Base-by-base conservation (phyloP, 495 filamentous ascomycete species). In the Bacidia gigantensis region DNA sequence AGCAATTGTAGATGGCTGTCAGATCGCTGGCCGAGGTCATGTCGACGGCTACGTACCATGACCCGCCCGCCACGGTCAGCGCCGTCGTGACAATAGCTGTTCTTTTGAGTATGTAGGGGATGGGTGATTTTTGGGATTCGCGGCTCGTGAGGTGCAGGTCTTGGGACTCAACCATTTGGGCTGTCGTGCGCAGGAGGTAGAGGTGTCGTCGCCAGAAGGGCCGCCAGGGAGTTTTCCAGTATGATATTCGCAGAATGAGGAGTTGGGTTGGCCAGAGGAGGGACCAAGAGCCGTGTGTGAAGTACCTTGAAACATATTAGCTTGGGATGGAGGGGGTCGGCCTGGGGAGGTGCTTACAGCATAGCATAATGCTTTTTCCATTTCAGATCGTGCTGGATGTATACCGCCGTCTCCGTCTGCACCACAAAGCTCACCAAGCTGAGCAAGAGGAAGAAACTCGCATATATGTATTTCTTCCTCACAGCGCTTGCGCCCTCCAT, bases 351-450 rank as follows among this genome's bases (percentile, higher is more conserved):
- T n/a, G 76, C 78, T 73, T 71, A 98, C 76, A 98, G 75, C 92
- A 98, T 98, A 72, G 84, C 89, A 71, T 96, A 98, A 22, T 90
- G 83, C 69, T 98, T 97, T 63, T 90, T 79, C 92, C 92, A 98
- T 26, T 79, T 74, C 53, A 95, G 64, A 39, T 89, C 81, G 66
- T 87, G 79, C 65, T 95, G 87, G 39, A 98, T 88, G 64, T 95
- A 89, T 7, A 89, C 81, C 2, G 92, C 89, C 12, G 94, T 88
- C 71, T 95, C 89, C 3, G 92, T 96, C 73, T 98, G 92, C 3
- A 95, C 69, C 26, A 76, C 72, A 66, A 98, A 98, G 60, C 82
- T 80, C 18, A 89, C 68, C 59, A 98, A 69, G 59, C 83, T 89
- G 53, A 94, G 56, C 2, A 83, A 59, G 50, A 98, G 69, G 66